Conservation (phyloP, 2,329 filamentous ascomycete species). For the Lomentospora prolificans region DNA sequence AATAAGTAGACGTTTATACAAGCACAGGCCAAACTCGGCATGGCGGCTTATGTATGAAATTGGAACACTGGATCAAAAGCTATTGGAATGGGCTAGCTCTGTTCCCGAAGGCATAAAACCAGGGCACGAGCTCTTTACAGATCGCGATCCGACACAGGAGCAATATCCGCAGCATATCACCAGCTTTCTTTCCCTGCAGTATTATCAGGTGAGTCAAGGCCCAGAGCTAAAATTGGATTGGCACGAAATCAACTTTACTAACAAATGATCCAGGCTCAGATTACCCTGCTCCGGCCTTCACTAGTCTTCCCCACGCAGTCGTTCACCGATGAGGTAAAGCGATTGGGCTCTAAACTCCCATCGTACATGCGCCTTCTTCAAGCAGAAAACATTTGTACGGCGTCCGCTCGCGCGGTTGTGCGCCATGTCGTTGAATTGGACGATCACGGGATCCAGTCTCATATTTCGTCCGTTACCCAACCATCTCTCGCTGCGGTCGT, state of each 20-base stretch:
- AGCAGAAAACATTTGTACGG: not conserved
- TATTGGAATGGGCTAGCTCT: not conserved
- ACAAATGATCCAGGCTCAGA: not conserved
- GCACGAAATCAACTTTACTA: not conserved
- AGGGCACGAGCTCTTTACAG: not conserved
- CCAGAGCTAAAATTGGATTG: no score
- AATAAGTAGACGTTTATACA: not conserved
- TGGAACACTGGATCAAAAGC: not conserved
- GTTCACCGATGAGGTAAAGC: not conserved
- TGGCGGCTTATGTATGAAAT: not conserved
- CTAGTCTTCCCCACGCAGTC: not conserved
- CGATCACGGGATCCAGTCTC: not conserved
- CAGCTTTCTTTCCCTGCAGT: not conserved
- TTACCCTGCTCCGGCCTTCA: constrained; percentile 1
- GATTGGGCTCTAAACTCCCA: not conserved
- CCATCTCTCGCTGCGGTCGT: not conserved
- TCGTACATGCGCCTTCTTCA: not conserved
- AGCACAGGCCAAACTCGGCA: not conserved
- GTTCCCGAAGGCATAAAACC: not conserved
- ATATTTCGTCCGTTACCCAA: not conserved
- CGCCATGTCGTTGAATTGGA: not conserved
- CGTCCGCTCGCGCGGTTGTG: not conserved
- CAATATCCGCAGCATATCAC: not conserved
- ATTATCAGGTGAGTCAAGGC: not conserved
- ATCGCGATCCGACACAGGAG: not conserved